Conservation (phyloP, 495 filamentous ascomycete genomes). For the Aspergillus wentii region DNA sequence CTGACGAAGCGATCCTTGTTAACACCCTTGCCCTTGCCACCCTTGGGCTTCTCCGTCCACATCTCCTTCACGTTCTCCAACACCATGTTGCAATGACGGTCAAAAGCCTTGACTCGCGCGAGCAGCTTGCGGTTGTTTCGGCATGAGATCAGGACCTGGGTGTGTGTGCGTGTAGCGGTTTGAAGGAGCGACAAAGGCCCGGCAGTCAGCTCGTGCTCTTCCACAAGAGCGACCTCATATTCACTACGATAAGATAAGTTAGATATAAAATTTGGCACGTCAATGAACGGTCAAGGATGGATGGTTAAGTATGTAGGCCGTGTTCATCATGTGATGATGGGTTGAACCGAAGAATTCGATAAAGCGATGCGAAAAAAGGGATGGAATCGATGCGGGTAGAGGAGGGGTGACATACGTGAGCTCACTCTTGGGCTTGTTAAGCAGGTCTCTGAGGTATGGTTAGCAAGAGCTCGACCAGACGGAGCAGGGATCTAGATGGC, state of each 20-base stretch:
- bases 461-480: slow-evolving; percentile 19
- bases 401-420: slow-evolving; percentile 59
- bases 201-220: slow-evolving; percentile 84
- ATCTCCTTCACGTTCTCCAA: slow-evolving; percentile 98
- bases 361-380: slow-evolving; percentile 5
- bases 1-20: slow-evolving; percentile 99
- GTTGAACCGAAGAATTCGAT: slow-evolving; percentile 1
- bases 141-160: slow-evolving; percentile 85
- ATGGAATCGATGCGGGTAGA: no score
- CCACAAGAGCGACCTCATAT: slow-evolving; percentile 82
- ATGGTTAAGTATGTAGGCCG: no score
- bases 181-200: slow-evolving; percentile 89
- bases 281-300: no score
- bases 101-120: slow-evolving; percentile 79
- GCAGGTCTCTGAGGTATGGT: slow-evolving; percentile 58
- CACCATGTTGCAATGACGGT: slow-evolving; percentile 98
- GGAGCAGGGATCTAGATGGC: not conserved
- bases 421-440: slow-evolving; percentile 73
- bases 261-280: slow-evolving; percentile 1
- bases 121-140: slow-evolving; percentile 85
- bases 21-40: slow-evolving; percentile 82
- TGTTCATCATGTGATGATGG: not conserved
- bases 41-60: slow-evolving; percentile 95
- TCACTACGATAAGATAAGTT: slow-evolving; percentile 49
- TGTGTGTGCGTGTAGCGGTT: slow-evolving; percentile 80